Conservation (phyloP, 176 grass and related monocot genomes). For the Avena atlantica region DNA sequence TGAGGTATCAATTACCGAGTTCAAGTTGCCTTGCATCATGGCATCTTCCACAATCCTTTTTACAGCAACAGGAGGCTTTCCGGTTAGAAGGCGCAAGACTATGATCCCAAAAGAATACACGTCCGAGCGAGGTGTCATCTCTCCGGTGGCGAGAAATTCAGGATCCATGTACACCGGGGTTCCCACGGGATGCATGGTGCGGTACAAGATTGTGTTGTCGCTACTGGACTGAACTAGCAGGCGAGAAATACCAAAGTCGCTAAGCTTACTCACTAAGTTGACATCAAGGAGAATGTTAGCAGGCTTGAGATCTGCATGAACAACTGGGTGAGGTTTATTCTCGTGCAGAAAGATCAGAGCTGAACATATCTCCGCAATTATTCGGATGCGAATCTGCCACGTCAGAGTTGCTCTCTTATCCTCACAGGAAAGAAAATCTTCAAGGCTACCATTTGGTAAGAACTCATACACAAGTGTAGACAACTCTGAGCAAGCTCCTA, state of each 20-base stretch:
- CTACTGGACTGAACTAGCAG: slow-evolving; percentile 46
- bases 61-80: slow-evolving; percentile 47
- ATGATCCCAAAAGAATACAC: slow-evolving; percentile 57
- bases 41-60: slow-evolving; percentile 56
- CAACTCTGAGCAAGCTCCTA: slow-evolving; percentile 47
- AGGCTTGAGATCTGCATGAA: slow-evolving; percentile 62
- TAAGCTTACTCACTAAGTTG: slow-evolving; percentile 55
- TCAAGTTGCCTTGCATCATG: slow-evolving; percentile 31
- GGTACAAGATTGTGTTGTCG: slow-evolving; percentile 48
- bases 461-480: slow-evolving; percentile 56
- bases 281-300: slow-evolving; percentile 54
- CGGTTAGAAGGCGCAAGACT: slow-evolving; percentile 48
- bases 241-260: slow-evolving; percentile 55
- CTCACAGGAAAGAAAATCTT: slow-evolving; percentile 53
- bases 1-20: slow-evolving; percentile 46
- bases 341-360: slow-evolving; percentile 51
- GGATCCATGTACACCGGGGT: slow-evolving; percentile 54
- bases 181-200: slow-evolving; percentile 52
- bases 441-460: slow-evolving; percentile 57
- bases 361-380: slow-evolving; percentile 56
- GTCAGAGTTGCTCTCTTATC: slow-evolving; percentile 44
- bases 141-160: slow-evolving; percentile 51
- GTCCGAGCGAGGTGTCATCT: slow-evolving; percentile 52
- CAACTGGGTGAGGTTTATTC: slow-evolving; percentile 57
- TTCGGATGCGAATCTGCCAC: slow-evolving; percentile 42